A percentile compares a stretch with the other conserved stretches of the same genome.
Conservation (phyloP, 1,139 yeast species). For the Geotrichum carabidarum region DNA sequence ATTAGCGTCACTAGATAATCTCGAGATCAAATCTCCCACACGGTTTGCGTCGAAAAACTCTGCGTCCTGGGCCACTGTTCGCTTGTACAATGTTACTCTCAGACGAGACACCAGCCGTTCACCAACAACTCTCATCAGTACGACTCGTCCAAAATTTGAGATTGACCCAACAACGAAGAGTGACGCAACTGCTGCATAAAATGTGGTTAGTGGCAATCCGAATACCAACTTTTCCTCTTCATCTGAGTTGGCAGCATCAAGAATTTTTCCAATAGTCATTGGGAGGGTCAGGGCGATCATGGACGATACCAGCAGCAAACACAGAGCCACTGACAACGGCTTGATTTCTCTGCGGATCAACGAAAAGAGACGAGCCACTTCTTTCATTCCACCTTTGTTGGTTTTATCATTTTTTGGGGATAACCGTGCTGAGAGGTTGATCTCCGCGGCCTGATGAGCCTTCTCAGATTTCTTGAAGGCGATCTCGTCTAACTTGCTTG, state of each 20-base stretch:
- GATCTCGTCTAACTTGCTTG: conserved; percentile 6
- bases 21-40: conserved; percentile 87
- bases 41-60: conserved; percentile 89
- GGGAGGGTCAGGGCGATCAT: conserved; percentile 72
- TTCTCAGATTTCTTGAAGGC: conserved; percentile 27
- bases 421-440: conserved; percentile 36
- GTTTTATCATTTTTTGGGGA: conserved; percentile 25
- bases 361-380: conserved; percentile 46
- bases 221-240: conserved; percentile 40
- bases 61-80: conserved; percentile 78
- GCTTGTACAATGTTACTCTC: conserved; percentile 69
- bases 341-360: conserved; percentile 50
- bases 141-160: conserved; percentile 77
- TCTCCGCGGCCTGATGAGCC: conserved; percentile 35
- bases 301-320: conserved; percentile 52
- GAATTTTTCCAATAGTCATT: conserved; percentile 67
- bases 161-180: conserved; percentile 64
- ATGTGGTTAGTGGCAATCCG: conserved; percentile 47
- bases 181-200: conserved; percentile 47
- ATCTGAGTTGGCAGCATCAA: conserved; percentile 51
- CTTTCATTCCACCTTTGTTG: conserved; percentile 39
- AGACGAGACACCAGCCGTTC: conserved; percentile 82
- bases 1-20: conserved; percentile 84
- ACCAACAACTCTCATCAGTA: conserved; percentile 69
- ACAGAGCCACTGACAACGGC: conserved; percentile 55